A percentile compares a stretch with the other conserved stretches of the same genome.
phyloP scores from a whole-genome alignment of 805 yeast species.

The Tetrapisispora iriomotensis region DNA sequence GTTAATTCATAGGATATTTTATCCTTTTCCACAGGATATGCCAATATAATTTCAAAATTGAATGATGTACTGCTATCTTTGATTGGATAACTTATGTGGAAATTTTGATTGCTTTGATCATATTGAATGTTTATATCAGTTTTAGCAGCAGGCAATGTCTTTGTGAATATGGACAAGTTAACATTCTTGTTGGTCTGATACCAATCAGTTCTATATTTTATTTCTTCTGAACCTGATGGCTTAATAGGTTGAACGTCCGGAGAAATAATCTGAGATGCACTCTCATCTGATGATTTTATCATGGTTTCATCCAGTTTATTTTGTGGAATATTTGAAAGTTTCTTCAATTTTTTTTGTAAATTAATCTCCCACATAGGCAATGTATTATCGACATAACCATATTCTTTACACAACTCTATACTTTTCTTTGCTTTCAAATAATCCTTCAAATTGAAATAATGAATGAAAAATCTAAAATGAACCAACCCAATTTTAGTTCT shows the following conservation, averaged over 20 bases:
- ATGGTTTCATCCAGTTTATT: too few relatives aligned
- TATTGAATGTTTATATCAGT: conserved; percentile 35
- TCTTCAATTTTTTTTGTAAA: conserved; percentile 13
- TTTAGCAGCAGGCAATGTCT: conserved; percentile 40
- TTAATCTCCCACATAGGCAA: conserved; percentile 36
- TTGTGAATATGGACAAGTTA: conserved; percentile 62
- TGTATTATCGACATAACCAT: conserved; percentile 37
- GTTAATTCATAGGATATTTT: conserved; percentile 42
- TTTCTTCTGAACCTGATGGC: background rate
- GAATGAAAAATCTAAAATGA: conserved; percentile 40
- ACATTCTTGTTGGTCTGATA: conserved; percentile 55
- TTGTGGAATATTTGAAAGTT: too few relatives aligned
- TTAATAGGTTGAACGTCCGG: background rate
- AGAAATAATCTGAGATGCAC: too few relatives aligned
- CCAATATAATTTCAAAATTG: conserved; percentile 46
- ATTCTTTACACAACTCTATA: conserved; percentile 35
- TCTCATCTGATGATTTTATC: too few relatives aligned
- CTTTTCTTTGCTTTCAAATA: conserved; percentile 33
- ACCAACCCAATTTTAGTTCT: conserved; percentile 38
- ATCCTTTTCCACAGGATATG: conserved; percentile 38
- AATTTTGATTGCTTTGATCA: conserved; percentile 30
- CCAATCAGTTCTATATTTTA: conserved; percentile 48
- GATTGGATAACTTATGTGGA: conserved; percentile 15
- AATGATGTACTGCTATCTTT: conserved; percentile 41
- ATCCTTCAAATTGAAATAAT: conserved; percentile 37